A percentile compares a stretch with the other conserved stretches of the same genome.
Conservation (phyloP, 257 asterid species). For the Lycium barbarum region DNA sequence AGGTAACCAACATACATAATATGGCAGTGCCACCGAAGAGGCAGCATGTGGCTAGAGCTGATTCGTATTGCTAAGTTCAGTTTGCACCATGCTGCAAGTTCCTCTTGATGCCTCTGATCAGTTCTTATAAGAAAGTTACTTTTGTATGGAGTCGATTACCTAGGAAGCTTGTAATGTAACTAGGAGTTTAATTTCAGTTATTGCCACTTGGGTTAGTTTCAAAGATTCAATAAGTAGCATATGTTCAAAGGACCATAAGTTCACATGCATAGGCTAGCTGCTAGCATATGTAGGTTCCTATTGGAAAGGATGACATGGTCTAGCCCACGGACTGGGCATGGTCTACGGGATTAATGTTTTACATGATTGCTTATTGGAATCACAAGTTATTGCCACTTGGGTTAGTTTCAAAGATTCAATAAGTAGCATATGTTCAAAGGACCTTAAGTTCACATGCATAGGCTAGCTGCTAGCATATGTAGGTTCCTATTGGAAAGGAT, state of each 20-base stretch:
- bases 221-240: not conserved
- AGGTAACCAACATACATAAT: not conserved
- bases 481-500: constrained; percentile 14
- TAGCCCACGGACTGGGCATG: not conserved
- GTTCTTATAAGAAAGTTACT: not conserved
- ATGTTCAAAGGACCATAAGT: not conserved
- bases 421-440: not conserved
- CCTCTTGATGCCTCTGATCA: constrained; percentile 2
- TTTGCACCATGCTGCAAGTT: not conserved
- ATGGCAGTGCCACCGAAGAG: not conserved
- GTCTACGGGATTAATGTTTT: not conserved
- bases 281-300: constrained; percentile 12
- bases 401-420: too few species aligned
- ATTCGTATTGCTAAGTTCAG: not conserved
- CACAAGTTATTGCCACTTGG: not conserved
- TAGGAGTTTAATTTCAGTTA: constrained; percentile 8
- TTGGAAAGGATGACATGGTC: constrained; percentile 11
- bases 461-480: not conserved
- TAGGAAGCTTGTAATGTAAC: not conserved
- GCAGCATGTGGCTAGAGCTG: not conserved
- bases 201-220: not conserved
- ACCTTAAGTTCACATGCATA: constrained; percentile 13
- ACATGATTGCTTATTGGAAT: not conserved
- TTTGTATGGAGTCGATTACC: not conserved
- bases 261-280: constrained; percentile 2